Base-by-base conservation (phyloP, 1,139 yeast species). In the Saccharomyces pastorianus region DNA sequence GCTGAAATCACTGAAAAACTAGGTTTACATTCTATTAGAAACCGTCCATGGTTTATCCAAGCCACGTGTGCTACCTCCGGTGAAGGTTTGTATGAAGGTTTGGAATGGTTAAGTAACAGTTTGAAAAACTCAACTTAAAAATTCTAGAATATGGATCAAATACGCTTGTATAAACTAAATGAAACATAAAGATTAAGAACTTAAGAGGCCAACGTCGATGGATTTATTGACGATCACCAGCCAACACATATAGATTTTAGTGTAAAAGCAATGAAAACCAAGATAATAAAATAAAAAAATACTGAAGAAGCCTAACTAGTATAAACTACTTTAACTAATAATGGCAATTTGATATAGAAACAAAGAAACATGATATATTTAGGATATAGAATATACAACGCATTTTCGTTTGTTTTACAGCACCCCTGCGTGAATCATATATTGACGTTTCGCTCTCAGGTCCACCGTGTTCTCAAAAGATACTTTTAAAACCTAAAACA, bases 61-160 rank as follows among this genome's bases (percentile, higher is more conserved):
- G 88, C 95, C 58, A 83, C 95, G 56, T 85, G 93, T 73, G 96
- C 96, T 61, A 87, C 89, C 66, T 84, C 95, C 58, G 96, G 96
- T 75, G 95, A 87, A 73, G 96, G 96, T 74, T 80, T 88, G 71
- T 84, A 85, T 69, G 95, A 88, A 74, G 96, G 95, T 74, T 79
- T 88, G 73, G 95, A 88, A 77, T 88, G 96, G 96, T 83, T 88
- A 72, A 81, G 88, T 65, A 83, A 84, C 71, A 86, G 86, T 79
- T 83, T 88, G 78, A 86, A 86, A 81, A 85, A 83, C 62, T 71
- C 68, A 64, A 63, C 69, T 47, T 65, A 59, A 59, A 20, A 59
- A 38, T 20, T 38, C 44, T 17, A 38, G 44, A 20, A 38, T 20
- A 38, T 38, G 44, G 23, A 38, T 38, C 44, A 38, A 17, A 38